Base-by-base conservation (phyloP, 805 yeast species). In the Yamadazyma takamatsuzukensis region DNA sequence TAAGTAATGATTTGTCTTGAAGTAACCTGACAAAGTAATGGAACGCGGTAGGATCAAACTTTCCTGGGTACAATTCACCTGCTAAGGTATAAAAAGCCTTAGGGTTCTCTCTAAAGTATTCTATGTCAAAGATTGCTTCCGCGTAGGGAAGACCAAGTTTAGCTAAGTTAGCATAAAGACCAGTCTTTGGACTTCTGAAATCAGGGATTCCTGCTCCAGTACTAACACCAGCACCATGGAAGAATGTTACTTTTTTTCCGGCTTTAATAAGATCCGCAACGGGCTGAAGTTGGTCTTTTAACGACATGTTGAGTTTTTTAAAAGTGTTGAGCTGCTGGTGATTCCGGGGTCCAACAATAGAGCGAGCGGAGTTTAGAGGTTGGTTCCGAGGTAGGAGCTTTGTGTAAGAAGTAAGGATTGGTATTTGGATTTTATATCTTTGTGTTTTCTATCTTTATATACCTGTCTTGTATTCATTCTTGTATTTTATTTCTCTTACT, bases 181-280 rank as follows among this genome's bases (percentile, higher is more conserved):
- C 95, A 1, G 97, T 90, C 26, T 77, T 74, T 1, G 97, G 97
- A 13, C 94, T 79, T 45, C 97, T 68, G 55, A 90, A 90, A 55
- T 90, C 98, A 0, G 97, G 98, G 28, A 89, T 90, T 0, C 97
- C 98, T 29, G 95, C 88, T 3, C 84, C 68, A 0, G 97, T 90
- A 2, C 96, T 86, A 24, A 88, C 79, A 1, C 98, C 98, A 0
- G 98, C 98, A 1, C 98, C 98, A 6, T 80, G 80, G 61, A 83
- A 73, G 48, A 83, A 78, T 0, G 80, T 73, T 5, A 81, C 72
- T 41, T 74, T 72, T 42, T 59, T 63, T 2, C 60, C 60, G 3
- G 40, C 27, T 26, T 51, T 43, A 15, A 66, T 46, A 2, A 57
- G 59, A 2, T 53, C 56, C 10, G 49, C 59, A 21, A 66, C 34